Base-by-base conservation (phyloP, 345 rosid genomes). In the Dipteronia dyeriana region DNA sequence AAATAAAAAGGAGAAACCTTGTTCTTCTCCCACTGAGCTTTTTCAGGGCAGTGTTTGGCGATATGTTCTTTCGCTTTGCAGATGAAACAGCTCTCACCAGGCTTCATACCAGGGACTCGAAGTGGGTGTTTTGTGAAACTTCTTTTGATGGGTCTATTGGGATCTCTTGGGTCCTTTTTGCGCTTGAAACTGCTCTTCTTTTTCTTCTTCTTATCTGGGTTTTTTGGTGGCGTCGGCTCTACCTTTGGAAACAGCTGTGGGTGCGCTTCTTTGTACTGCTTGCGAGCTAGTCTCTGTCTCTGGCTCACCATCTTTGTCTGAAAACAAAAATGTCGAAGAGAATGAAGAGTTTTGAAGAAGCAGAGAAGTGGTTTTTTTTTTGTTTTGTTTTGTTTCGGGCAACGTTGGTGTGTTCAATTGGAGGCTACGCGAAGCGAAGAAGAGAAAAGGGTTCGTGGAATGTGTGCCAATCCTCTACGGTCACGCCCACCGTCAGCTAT, bases 81-180 rank as follows among this genome's bases (percentile, higher is more conserved):
- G 17, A 96, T 94, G 74, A 73, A 96, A 79, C 99, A 96, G 20
- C 94, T 89, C 78, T 92, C 97, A 16, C 97, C 99, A 19, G 99
- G 98, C 82, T 85, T 96, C 97, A 94, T 89, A 41, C 99, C 99
- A 68, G 97, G 94, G 54, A 94, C 85, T 56, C 98, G 85, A 17
- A 96, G 90, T 19, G 99, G 99, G 83, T 91, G 99, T 20, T 84
- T 90, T 4, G 73, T 81, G 29, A 89, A 79, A 69, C 90, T 80
- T 9, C 56, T 87, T 76, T 80, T 88, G 5, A 41, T 57, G 78
- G 82, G 66, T 62, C 74, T 80, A 25, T 60, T 81, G 1, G 84
- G 75, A 75, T 81, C 86, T 8, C 26, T 80, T 20, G 80, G 69
- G n/a, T 67, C 79, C 54, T 74, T 87, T 75, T 90, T 89, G 64